A percentile compares a stretch with the other conserved stretches of the same genome.
phyloP scores from a whole-genome alignment of 2,329 filamentous ascomycete species.

The Ceratocystis eucalypticola region DNA sequence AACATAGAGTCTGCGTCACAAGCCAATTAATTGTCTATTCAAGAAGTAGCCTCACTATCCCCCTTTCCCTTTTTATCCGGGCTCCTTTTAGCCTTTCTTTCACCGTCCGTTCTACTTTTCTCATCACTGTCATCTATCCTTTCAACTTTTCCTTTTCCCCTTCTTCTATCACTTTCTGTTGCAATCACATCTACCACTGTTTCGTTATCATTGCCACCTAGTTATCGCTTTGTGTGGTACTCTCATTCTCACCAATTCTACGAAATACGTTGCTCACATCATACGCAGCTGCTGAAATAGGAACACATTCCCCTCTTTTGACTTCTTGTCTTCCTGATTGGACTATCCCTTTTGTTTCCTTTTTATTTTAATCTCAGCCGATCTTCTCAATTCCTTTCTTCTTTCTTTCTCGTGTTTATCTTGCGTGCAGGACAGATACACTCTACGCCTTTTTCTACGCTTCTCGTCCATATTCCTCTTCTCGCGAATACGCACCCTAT shows the following conservation, averaged over 20 bases:
- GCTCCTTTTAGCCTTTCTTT: background rate
- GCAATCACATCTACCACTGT: background rate
- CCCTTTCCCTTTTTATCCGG: background rate
- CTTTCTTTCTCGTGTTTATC: background rate
- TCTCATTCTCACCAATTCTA: background rate
- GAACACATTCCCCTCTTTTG: slow-evolving; percentile 17
- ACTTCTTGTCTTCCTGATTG: background rate
- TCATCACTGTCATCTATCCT: background rate
- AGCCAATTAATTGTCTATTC: background rate
- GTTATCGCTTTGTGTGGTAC: background rate
- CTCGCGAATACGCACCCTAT: slow-evolving; percentile 71
- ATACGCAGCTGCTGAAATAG: slow-evolving; percentile 17
- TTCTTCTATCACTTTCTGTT: background rate
- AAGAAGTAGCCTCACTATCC: background rate
- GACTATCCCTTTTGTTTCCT: background rate
- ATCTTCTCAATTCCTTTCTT: slow-evolving; percentile 20
- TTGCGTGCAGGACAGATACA: background rate
- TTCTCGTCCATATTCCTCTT: slow-evolving; percentile 19
- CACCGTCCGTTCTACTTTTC: background rate
- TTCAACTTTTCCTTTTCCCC: background rate
- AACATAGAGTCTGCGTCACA: slow-evolving; percentile 1
- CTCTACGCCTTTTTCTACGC: slow-evolving; percentile 7
- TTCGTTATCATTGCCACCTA: background rate
- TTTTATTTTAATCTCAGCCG: slow-evolving; percentile 11
- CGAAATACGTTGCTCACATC: slow-evolving; percentile 14